phyloP scores from a whole-genome alignment of 2,329 filamentous ascomycete genomes.

The Emydomyces testavorans region DNA sequence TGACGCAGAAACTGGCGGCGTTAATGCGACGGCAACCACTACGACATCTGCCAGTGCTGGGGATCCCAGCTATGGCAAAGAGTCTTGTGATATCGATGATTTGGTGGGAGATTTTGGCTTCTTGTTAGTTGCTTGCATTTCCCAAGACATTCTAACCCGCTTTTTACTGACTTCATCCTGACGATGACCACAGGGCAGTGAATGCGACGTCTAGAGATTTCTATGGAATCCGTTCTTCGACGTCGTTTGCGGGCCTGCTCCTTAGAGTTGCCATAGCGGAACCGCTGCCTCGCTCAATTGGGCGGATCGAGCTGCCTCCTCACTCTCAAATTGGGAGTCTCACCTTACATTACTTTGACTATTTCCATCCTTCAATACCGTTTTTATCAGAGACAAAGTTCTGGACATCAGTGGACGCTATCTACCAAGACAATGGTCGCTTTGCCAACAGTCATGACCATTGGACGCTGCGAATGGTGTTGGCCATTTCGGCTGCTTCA shows the following conservation, averaged over 20 bases:
- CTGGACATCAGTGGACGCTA: slow-evolving; percentile 64
- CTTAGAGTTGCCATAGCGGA: slow-evolving; percentile 71
- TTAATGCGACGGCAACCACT: slow-evolving; percentile 14
- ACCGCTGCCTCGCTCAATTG: slow-evolving; percentile 50
- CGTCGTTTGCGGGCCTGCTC: slow-evolving; percentile 84
- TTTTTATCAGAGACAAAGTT: slow-evolving; percentile 71
- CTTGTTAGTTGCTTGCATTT: slow-evolving; percentile 59
- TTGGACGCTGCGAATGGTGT: slow-evolving; percentile 79
- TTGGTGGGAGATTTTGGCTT: slow-evolving; percentile 90
- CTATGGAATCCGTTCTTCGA: slow-evolving; percentile 72
- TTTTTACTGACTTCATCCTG: slow-evolving; percentile 12
- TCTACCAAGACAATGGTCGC: slow-evolving; percentile 60
- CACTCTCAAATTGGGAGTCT: slow-evolving; percentile 56
- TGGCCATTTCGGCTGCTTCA: slow-evolving; percentile 67
- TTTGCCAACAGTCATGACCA: slow-evolving; percentile 57
- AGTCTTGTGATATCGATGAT: slow-evolving; percentile 80
- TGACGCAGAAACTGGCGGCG: background rate
- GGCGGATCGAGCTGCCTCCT: slow-evolving; percentile 50
- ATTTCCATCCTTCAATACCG: slow-evolving; percentile 68
- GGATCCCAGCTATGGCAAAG: slow-evolving; percentile 37
- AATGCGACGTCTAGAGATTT: slow-evolving; percentile 93
- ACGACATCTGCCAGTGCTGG: slow-evolving; percentile 26
- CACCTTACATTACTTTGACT: slow-evolving; percentile 73
- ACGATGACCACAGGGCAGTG: slow-evolving; percentile 53
- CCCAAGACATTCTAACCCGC: no score